Evolutionary conservation across 23 red algal genomes (phyloP), one percentile per base, ranked within the genome.

Genomic region (Agarophyton chilense): DNA sequence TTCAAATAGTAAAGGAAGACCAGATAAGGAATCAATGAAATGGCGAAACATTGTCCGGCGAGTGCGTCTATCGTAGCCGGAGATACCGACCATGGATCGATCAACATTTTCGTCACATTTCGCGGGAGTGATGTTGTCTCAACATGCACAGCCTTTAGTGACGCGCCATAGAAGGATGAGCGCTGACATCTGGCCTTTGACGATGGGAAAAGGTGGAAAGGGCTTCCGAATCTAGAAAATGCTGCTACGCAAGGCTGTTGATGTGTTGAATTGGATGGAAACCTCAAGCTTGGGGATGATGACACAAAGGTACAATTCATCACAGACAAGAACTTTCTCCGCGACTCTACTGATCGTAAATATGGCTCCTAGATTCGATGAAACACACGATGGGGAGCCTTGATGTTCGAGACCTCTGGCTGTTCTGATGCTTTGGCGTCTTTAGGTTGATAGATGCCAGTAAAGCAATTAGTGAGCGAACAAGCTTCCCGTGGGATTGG

Each of bases 21-120:
- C 2, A 94, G 87, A 80, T 98, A 98, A 14, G 95, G 95, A 33
- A 91, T 24, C 21, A 94, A 79, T 34, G 95, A 98, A 21, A 76
- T 18, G 11, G 91, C 84, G 62, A 98, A 98, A 39, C 88, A 77
- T 45, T 89, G 75, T 14, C 82, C 89, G 9, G 83, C 88, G 18
- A 96, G 74, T 36, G 40, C 60, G 66, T 94, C 92, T 28, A 87
- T 57, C 9, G 92, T 40, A 36, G 55, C 81, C 18, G 74, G 46
- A 16, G 92, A 94, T 32, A 94, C 84, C 13, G 83, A 89, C 92
- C 92, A 94, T 25, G 92, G 92, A 61, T 94, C 92, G 22, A 91
- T 64, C 29, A 91, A 38, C 88, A 91, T 91, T 39, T 52, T 89
- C 36, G 80, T 84, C 61, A 67, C 28, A 57, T 65, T 65, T 14